Conservation (phyloP, 441 rosid genomes). For the Viola pubescens region DNA sequence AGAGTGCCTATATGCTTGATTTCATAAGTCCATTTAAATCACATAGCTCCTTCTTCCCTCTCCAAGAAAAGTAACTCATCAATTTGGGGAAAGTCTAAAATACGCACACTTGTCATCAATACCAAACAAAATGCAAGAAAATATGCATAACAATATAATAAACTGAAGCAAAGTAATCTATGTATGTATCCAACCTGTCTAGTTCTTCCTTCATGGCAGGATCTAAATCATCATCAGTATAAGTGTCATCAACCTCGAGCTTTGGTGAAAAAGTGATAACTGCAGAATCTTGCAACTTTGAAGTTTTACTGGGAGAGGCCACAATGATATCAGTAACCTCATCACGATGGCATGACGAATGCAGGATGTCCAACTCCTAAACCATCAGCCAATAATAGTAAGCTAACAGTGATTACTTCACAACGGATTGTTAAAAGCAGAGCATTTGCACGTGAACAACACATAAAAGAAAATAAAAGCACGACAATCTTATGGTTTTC, state of each 20-base stretch:
- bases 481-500: slow-evolving; percentile 38
- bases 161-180: neutral
- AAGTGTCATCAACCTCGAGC: slow-evolving; percentile 60
- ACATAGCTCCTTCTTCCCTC: too few species aligned
- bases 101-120: too few species aligned
- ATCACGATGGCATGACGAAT: slow-evolving; percentile 30
- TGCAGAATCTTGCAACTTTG: slow-evolving; percentile 39
- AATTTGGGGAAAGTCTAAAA: too few species aligned
- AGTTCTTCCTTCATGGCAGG: slow-evolving; percentile 79
- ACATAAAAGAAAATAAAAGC: slow-evolving; percentile 12
- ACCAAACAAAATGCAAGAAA: too few species aligned
- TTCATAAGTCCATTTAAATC: too few species aligned
- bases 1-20: too few species aligned
- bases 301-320: slow-evolving; percentile 31
- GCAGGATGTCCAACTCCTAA: slow-evolving; percentile 42
- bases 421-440: neutral
- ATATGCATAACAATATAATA: too few species aligned
- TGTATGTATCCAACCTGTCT: slow-evolving; percentile 45
- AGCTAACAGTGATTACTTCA: neutral
- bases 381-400: neutral
- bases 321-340: slow-evolving; percentile 27
- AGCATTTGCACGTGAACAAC: neutral
- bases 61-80: too few species aligned
- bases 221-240: slow-evolving; percentile 83
- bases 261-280: slow-evolving; percentile 40